Base-by-base conservation (phyloP, 352 stramenopile genomes). In the Phytophthora constricta region DNA sequence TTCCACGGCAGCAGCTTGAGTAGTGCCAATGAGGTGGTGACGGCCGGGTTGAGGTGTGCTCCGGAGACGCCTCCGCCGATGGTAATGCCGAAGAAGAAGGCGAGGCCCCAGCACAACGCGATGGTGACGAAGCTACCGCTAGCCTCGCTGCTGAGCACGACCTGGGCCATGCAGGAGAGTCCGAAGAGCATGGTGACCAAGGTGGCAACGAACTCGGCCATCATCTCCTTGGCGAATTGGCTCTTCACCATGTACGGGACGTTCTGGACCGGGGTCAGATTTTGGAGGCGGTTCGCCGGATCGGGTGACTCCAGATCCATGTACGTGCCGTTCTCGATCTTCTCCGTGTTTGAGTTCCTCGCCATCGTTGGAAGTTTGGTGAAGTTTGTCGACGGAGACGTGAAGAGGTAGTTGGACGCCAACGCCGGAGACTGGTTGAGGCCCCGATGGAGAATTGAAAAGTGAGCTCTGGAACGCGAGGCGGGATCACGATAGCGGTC, bases 31-130 rank as follows among this genome's bases (percentile, higher is more conserved):
- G 72, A 62, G 23, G 62, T 70, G 23, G 62, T 70, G 25, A 70
- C 47, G 13, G 62, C 54, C n/a, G 62, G 62, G 27, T 70, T 83
- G 37, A 83, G 34, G 61, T 83, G 72, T 3, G 57, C 72, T 13
- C 72, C 72, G 20, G 67, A 78, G n/a, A 77, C 68, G 10, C 68
- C 65, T 14, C 68, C 60, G 9, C 53, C 65, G 23, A 68, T 42
- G 42, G 75, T 64, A 58, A 80, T 65, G 16, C 68, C 72, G 28
- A 83, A 68, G 59, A 83, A 75, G 53, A 83, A 76, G 26, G 68
- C 68, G 23, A 83, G 59, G 0, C 75, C 72, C 72, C 75, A 83
- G 39, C 59, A 78, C n/a, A 83, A 19, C 7, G 65, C 73, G 55
- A 82, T 73, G 39, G 65, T 63, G 33, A 71, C 62, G 58, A 69